Evolutionary conservation across 805 yeast species (phyloP), one percentile per base, ranked within the genome.

Genomic region (Candida tibetensis): DNA sequence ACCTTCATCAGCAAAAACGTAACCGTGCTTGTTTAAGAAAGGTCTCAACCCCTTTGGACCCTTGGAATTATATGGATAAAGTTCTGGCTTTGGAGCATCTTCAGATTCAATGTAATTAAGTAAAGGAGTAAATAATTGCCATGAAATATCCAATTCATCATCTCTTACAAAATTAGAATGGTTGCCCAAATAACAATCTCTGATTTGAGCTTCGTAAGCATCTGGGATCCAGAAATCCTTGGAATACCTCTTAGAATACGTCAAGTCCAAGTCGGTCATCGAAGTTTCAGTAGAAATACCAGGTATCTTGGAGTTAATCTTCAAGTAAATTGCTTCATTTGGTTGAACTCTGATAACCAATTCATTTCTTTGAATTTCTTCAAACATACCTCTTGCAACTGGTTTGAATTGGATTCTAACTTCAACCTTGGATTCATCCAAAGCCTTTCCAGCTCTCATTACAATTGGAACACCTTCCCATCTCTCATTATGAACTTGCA

Each of bases 401-500:
- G 84, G 83, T 67, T 82, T 87, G 70, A 85, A 91, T 72, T 93
- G 98, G 45, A 93, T 71, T 63, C 98, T 79, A 47, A 93, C 83
- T 71, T 93, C 99, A 34, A 93, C 99, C 73, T 89, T 89, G 42
- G 91, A 85, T 56, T 83, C 90, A 62, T 91, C 88, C 44, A 93
- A 71, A n/a, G 98, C 96, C 69, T 93, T 93, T 57, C 99, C 99
- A 12, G 98, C 99, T 69, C 96, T 79, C 72, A 93, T 72, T 37
- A 93, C 82, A 57, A 93, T 79, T 39, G 99, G 99, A 31, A 93
- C 98, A 55, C 98, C 98, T 46, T 85, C 93, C 99, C 99, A 93
- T 59, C 97, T 81, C 66, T 93, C 98, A 64, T 90, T 93, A 55
- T 81, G 73, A 62, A 93, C 85, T 48, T 81, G 70, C 45, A 91